These are phyloP conservation scores for Athelia sp. DNA, from an alignment of 1,284 basidiomycete genomes.

Conservation along the genomic window DNA sequence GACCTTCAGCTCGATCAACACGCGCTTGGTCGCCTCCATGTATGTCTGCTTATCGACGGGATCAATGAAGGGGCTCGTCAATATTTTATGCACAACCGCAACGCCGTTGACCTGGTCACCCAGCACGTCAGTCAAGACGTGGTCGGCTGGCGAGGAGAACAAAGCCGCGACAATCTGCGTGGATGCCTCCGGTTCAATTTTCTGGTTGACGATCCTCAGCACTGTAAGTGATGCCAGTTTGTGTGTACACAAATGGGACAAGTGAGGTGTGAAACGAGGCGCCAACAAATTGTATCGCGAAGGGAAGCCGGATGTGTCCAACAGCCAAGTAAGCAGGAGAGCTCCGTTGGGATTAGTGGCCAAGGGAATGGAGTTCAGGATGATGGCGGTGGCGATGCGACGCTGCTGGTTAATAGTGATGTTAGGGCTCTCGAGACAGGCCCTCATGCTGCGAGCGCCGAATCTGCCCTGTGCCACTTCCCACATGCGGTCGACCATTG, in stretches of 20 bases:
- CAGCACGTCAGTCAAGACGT: conserved; percentile 89
- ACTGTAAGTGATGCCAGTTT: conserved; percentile 95
- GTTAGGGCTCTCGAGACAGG: conserved; percentile 88
- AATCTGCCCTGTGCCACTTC: conserved; percentile 95
- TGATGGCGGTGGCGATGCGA: conserved; percentile 89
- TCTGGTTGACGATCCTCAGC: conserved; percentile 89
- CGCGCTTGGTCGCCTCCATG: conserved; percentile 83
- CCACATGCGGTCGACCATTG: conserved; percentile 98
- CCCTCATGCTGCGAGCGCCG: conserved; percentile 95
- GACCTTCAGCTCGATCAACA: conserved; percentile 84
- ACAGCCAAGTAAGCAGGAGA: conserved; percentile 91
- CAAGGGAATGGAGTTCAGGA: conserved; percentile 95
- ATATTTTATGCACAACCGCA: conserved; percentile 89
- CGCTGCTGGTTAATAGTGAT: conserved; percentile 88
- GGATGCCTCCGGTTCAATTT: conserved; percentile 81
- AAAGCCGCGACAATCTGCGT: conserved; percentile 78
- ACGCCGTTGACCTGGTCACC: conserved; percentile 95
- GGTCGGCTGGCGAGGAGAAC: conserved; percentile 81
- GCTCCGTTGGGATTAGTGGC: conserved; percentile 98
- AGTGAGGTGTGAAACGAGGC: conserved; percentile 92
- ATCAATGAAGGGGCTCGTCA: conserved; percentile 82
- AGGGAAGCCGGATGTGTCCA: conserved; percentile 90
- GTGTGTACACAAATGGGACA: conserved; percentile 96
- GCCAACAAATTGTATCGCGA: conserved; percentile 91
- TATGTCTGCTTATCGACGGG: conserved; percentile 63